phyloP scores from a whole-genome alignment of 164 flowering plant species.

The Malania oleifera region DNA sequence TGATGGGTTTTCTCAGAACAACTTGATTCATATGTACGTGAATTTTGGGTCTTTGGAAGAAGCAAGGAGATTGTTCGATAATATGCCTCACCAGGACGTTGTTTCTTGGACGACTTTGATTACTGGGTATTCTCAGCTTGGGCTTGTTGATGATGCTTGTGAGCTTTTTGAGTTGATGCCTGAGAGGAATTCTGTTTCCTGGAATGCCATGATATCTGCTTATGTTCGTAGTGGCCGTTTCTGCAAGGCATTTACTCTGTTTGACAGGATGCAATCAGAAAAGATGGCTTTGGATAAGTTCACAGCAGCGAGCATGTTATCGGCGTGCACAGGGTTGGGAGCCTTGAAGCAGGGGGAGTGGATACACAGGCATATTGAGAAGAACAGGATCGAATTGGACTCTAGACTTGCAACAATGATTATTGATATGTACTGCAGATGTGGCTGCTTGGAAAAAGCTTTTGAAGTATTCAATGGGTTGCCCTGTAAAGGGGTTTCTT shows the following conservation, averaged over 20 bases:
- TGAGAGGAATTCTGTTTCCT: conserved; percentile 36
- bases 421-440: conserved; percentile 65
- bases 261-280: conserved; percentile 37
- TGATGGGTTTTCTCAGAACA: conserved; percentile 36
- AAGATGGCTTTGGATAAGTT: conserved; percentile 40
- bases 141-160: conserved; percentile 39
- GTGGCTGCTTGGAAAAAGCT: conserved; percentile 57
- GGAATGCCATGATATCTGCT: conserved; percentile 62
- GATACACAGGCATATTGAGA: conserved; percentile 38
- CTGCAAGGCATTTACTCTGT: conserved; percentile 45
- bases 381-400: conserved; percentile 41
- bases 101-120: conserved; percentile 63
- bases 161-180: conserved; percentile 42
- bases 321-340: conserved; percentile 63
- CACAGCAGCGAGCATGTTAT: conserved; percentile 52
- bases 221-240: conserved; percentile 44
- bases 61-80: conserved; percentile 50
- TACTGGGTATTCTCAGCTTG: conserved; percentile 44
- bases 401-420: conserved; percentile 43
- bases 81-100: conserved; percentile 29
- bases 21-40: conserved; percentile 54
- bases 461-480: conserved; percentile 35
- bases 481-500: conserved; percentile 37
- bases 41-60: conserved; percentile 34
- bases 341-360: conserved; percentile 50